These are phyloP conservation scores for Mortierella polycephala DNA, from an alignment of 371 early-diverging fungal species.

Conservation along the genomic window DNA sequence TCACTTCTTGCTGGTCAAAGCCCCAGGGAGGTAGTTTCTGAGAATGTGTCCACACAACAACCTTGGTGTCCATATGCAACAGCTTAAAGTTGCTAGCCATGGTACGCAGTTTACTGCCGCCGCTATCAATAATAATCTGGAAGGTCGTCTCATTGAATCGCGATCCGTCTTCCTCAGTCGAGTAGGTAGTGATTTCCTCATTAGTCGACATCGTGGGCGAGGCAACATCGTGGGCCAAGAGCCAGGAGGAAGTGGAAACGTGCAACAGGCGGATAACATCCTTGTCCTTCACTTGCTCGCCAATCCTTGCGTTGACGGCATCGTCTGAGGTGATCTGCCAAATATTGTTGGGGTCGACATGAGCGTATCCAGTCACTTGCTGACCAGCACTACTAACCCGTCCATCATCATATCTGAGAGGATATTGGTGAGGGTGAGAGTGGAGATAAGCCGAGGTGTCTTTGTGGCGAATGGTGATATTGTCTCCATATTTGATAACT, in stretches of 20 bases:
- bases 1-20: slow-evolving; percentile 92
- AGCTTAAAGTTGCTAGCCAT: slow-evolving; percentile 71
- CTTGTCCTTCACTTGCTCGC: slow-evolving; percentile 61
- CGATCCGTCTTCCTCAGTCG: slow-evolving; percentile 53
- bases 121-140: slow-evolving; percentile 68
- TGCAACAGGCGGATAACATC: slow-evolving; percentile 71
- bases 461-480: slow-evolving; percentile 82
- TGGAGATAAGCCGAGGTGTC: slow-evolving; percentile 83
- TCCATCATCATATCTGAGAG: slow-evolving; percentile 92
- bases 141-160: slow-evolving; percentile 75
- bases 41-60: slow-evolving; percentile 81
- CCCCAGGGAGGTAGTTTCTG: slow-evolving; percentile 96
- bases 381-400: slow-evolving; percentile 92
- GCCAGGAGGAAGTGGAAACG: slow-evolving; percentile 64
- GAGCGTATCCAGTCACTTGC: slow-evolving; percentile 91
- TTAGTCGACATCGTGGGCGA: slow-evolving; percentile 96
- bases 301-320: slow-evolving; percentile 56
- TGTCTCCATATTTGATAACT: slow-evolving; percentile 86
- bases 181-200: slow-evolving; percentile 92
- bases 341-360: slow-evolving; percentile 79
- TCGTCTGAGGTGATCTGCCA: slow-evolving; percentile 77
- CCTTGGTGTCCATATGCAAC: slow-evolving; percentile 84
- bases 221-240: slow-evolving; percentile 97
- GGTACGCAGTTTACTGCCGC: slow-evolving; percentile 61
- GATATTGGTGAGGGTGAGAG: slow-evolving; percentile 86